phyloP scores from a whole-genome alignment of 345 rosid genomes.

The Populus pruinosa region DNA sequence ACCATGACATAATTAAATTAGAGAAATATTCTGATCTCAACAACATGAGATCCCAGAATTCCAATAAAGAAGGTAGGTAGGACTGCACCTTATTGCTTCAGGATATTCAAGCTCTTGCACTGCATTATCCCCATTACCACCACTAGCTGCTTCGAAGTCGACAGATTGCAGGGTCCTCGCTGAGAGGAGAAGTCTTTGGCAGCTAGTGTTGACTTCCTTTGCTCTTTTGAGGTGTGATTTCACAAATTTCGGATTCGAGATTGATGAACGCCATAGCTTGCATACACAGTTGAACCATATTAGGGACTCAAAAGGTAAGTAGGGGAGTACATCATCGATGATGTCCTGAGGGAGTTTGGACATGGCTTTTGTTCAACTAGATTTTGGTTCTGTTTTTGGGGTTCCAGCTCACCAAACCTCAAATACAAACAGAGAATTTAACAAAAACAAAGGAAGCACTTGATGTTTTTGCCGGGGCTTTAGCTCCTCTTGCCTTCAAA shows the following conservation, averaged over 20 bases:
- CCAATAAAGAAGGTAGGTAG: not conserved
- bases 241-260: not conserved
- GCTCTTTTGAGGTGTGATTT: conserved; percentile 21
- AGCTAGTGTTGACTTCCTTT: not conserved
- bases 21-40: too few relatives aligned
- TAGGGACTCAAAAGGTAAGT: not conserved
- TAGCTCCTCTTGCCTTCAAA: too few relatives aligned
- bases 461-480: too few relatives aligned
- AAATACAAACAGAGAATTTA: too few relatives aligned
- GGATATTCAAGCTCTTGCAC: not conserved
- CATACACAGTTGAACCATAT: not conserved
- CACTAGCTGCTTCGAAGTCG: conserved; percentile 9
- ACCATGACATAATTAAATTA: too few relatives aligned
- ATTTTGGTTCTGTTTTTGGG: too few relatives aligned
- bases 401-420: too few relatives aligned
- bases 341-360: too few relatives aligned
- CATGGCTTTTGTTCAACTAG: too few relatives aligned
- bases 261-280: not conserved
- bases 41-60: conserved; percentile 19
- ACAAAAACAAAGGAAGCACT: too few relatives aligned
- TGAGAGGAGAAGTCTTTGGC: conserved; percentile 22
- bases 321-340: too few relatives aligned
- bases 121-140: not conserved
- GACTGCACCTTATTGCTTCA: not conserved
- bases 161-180: conserved; percentile 26